Evolutionary conservation across 257 asterid genomes (phyloP), one percentile per base, ranked within the genome.

Genomic region (Cinchona pubescens): DNA sequence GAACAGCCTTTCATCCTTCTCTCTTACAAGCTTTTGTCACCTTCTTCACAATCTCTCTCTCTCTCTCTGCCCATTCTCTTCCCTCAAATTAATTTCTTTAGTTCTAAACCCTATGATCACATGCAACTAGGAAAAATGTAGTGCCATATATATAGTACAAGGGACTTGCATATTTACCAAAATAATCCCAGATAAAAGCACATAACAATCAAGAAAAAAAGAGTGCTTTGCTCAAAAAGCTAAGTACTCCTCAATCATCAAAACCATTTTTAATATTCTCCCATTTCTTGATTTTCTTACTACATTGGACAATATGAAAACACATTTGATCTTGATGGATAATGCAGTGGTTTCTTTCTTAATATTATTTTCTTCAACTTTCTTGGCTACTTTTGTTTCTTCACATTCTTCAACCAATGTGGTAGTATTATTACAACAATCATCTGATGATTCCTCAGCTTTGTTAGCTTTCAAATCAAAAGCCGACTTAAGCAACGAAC

Each of bases 401-500:
- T 77, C 75, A 13, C 68, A 2, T 13, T 46, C 77, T 40, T 27
- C 82, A 13, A 73, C 70, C 49, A 58, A 51, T 67, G 12, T n/a
- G n/a, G n/a, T n/a, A n/a, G n/a, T n/a, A n/a, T n/a, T n/a, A n/a
- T n/a, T 32, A 3, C 34, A 62, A 4, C 75, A 62, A 3, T 81
- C 88, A 1, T 21, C 89, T 0, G 96, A 91, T 68, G 92, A n/a
- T n/a, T n/a, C 94, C 0, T 76, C 90, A 6, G 91, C 93, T 32
- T 43, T 94, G 69, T 82, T 94, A 60, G 83, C 79, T 32, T 94
- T 92, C 91, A 87, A 90, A 75, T 82, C 88, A 9, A 88, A 83
- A 79, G 91, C 98, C 13, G 97, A 92, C 79, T 81, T 82, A 55
- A 71, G 58, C 6, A 74, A 87, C 73, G 75, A 75, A 0, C 79